Evolutionary conservation across 23 red algal species (phyloP).

Genomic region (Cyanidioschyzon merolae): DNA sequence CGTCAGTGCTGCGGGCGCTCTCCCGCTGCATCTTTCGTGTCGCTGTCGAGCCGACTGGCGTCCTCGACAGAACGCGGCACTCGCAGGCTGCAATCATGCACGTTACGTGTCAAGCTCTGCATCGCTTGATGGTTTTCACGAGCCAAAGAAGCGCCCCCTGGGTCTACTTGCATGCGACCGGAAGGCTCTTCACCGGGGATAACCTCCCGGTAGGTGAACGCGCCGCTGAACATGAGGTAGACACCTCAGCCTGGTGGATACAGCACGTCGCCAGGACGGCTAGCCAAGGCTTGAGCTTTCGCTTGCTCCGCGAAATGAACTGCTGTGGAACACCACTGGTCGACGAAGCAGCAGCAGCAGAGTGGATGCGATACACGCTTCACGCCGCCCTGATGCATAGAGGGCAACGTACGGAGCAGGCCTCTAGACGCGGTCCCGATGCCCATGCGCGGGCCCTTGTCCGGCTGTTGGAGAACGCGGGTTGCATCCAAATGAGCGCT

Average conservation of each 20-base stretch:
- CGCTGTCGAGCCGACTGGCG: neutral
- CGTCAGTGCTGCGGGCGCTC: neutral
- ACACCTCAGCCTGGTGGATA: neutral
- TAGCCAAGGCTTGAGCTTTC: neutral
- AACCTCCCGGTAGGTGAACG: neutral
- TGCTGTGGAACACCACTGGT: neutral
- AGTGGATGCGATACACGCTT: neutral
- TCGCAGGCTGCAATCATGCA: neutral
- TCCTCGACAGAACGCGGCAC: neutral
- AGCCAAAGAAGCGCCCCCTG: neutral
- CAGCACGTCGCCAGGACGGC: neutral
- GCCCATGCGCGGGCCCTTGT: neutral
- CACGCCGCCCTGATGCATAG: neutral
- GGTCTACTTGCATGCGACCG: neutral
- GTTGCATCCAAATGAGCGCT: neutral
- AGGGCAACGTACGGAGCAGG: neutral
- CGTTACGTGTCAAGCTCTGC: neutral
- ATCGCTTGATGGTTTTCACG: neutral
- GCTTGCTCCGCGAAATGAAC: conserved; percentile 10
- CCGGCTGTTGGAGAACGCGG: neutral
- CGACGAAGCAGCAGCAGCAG: neutral
- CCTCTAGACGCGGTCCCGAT: neutral
- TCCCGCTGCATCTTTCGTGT: neutral
- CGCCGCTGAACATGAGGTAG: too few species aligned
- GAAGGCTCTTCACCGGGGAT: neutral